Base-by-base conservation (phyloP, 768 basidiomycete species). In the Peribolospora baueri region DNA sequence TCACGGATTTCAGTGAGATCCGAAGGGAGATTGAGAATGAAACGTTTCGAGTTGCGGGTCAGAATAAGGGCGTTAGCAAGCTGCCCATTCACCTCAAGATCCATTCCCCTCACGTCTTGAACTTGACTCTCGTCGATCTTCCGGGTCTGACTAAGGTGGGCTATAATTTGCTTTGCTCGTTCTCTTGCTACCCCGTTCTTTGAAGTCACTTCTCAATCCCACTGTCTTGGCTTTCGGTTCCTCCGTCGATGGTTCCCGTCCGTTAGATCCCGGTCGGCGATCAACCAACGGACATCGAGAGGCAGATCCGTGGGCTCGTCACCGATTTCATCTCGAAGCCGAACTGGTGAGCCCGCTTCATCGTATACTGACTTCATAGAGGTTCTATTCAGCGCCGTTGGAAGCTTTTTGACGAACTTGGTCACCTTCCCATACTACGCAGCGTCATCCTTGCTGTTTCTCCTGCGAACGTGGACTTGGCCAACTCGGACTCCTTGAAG, bases 61-160 rank as follows among this genome's bases (percentile, higher is more conserved):
- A 95, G 72, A 97, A 97, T 69, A 98, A 97, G 70, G 93, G 93
- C 48, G 82, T 98, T 57, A 90, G 86, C 70, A 88, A 90, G 66
- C 68, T 93, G 50, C 90, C 91, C 2, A 97, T 97, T 63, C 85
- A 88, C 56, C 74, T 98, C 50, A 77, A 86, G 66, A 93, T 98
- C 71, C 90, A 82, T 68, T 93, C 88, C 58, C 88, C 91, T 36
- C 78, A 87, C 61, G 93, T 98, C 42, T 71, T 97, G 60, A 91
- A 97, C 67, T 70, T 98, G 63, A 98, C 93, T 1, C 68, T 98
- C 61, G 93, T 98, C 40, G 93, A 98, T 71, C 68, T 98, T 53
- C 93, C 93, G 4, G 93, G 93, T 39, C 70, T 98, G 62, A 98
- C 93, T 42, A 98, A 98, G 74, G 85, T 82, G 58, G 57, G 75